Evolutionary conservation across 768 basidiomycete species (phyloP), one percentile per base, ranked within the genome.

Genomic region (Sporobolomyces roseus): DNA sequence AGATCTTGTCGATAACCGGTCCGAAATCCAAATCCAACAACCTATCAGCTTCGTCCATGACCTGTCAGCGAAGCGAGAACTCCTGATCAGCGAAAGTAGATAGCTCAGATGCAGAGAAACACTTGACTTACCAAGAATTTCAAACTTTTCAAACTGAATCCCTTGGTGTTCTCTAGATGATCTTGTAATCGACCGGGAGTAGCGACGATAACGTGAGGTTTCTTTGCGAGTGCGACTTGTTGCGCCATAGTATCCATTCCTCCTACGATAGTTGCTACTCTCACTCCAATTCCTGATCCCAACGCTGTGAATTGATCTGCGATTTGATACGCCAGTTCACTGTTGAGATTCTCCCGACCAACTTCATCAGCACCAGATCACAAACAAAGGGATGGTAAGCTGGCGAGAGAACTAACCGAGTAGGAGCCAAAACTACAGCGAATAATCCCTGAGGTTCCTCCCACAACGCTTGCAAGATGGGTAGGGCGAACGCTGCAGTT

Each of bases 271-370:
- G 92, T 90, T 0, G 86, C 85, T 76, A 89, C 90, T 41, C 96
- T 85, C 9, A 91, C 93, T 35, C 94, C 96, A 83, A 98, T 92
- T 16, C 88, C 84, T 30, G 91, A 87, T 12, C 96, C 96, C 41
- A 99, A 81, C 2, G 90, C 85, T 73, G 93, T 90, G 75, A 99
- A 91, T 76, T 94, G 92, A 74, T 97, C 89, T n/a, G 91, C 87
- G 77, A 99, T 99, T 80, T 99, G 96, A 80, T 89, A 93, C 36
- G 96, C 96, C 74, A 99, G 82, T 80, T 99, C 96, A 75, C 94
- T 82, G 65, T 14, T 7, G 6, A 23, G n/a, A n/a, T n/a, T n/a
- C n/a, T n/a, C n/a, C n/a, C n/a, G n/a, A n/a, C n/a, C n/a, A n/a
- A 41, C 10, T 41, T 41, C 38, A 41, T 41, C 17, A 17, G 17